Evolutionary conservation across 2,329 filamentous ascomycete genomes (phyloP).

Genomic region (Colletotrichum brevisporum): DNA sequence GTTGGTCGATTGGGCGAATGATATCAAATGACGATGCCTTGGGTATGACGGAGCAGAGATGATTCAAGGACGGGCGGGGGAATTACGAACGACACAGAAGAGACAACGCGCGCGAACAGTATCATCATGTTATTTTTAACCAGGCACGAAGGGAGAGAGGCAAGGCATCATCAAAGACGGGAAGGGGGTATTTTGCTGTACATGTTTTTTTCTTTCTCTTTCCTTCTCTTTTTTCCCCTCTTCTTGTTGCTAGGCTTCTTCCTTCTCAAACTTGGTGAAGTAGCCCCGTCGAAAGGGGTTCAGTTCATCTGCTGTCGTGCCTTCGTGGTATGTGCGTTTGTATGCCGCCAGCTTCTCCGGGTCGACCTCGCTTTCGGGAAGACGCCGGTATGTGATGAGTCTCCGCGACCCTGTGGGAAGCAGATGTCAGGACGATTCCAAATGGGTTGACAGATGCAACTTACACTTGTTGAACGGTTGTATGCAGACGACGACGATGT

Average conservation of each 20-base stretch:
- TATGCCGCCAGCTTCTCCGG: slow-evolving; percentile 55
- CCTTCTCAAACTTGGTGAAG: slow-evolving; percentile 67
- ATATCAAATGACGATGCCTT: slow-evolving; percentile 38
- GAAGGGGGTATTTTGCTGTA: slow-evolving; percentile 28
- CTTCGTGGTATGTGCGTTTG: slow-evolving; percentile 48
- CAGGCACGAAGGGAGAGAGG: slow-evolving; percentile 20
- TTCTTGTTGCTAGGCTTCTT: slow-evolving; percentile 41
- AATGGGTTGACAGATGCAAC: slow-evolving; percentile 40
- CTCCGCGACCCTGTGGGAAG: slow-evolving; percentile 82
- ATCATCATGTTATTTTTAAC: slow-evolving; percentile 11
- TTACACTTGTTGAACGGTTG: slow-evolving; percentile 92
- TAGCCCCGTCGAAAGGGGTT: slow-evolving; percentile 73
- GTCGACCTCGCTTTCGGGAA: slow-evolving; percentile 72
- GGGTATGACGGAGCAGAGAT: slow-evolving; percentile 19
- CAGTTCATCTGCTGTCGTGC: slow-evolving; percentile 70
- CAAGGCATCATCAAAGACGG: slow-evolving; percentile 37
- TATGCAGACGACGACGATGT: slow-evolving; percentile 81
- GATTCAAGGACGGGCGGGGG: slow-evolving; percentile 14
- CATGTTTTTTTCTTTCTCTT: slow-evolving; percentile 18
- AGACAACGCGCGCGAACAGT: slow-evolving; percentile 3
- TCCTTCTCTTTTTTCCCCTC: background rate
- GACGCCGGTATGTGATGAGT: slow-evolving; percentile 86
- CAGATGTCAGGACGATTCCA: slow-evolving; percentile 34
- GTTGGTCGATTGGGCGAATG: slow-evolving; percentile 25
- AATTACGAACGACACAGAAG: slow-evolving; percentile 12